phyloP scores from a whole-genome alignment of 768 basidiomycete species.

The Pseudohyphozyma bogoriensis region DNA sequence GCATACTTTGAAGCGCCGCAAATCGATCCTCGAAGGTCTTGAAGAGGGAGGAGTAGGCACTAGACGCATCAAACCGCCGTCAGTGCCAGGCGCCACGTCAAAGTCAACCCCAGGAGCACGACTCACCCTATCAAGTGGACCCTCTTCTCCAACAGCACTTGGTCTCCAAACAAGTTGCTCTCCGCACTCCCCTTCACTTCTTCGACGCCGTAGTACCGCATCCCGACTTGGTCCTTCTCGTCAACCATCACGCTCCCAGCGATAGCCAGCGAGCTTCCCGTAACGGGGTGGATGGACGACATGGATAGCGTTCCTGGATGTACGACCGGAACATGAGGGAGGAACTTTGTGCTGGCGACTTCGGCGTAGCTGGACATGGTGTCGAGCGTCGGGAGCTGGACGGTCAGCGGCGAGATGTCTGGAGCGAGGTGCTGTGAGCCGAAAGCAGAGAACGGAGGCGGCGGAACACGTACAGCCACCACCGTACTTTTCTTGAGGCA shows the following conservation, averaged over 20 bases:
- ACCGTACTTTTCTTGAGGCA: not conserved
- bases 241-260: too few relatives aligned
- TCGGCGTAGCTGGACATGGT: not conserved
- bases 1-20: conserved; percentile 10
- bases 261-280: not conserved
- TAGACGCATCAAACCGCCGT: not conserved
- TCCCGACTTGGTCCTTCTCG: not conserved
- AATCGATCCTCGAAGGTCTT: conserved; percentile 16
- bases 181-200: too few relatives aligned
- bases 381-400: not conserved
- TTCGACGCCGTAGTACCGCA: conserved; percentile 16
- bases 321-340: not conserved
- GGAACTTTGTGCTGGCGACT: not conserved
- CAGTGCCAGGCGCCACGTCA: not conserved
- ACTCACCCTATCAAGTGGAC: conserved; percentile 6
- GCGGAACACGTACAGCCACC: not conserved
- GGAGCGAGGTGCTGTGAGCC: not conserved
- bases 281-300: not conserved
- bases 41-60: not conserved
- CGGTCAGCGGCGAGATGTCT: not conserved
- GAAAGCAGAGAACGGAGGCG: not conserved
- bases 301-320: not conserved
- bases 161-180: not conserved
- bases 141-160: not conserved
- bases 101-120: not conserved